These are phyloP conservation scores for Telfairia occidentalis DNA, from an alignment of 331 rosid genomes.

Conservation along the genomic window DNA sequence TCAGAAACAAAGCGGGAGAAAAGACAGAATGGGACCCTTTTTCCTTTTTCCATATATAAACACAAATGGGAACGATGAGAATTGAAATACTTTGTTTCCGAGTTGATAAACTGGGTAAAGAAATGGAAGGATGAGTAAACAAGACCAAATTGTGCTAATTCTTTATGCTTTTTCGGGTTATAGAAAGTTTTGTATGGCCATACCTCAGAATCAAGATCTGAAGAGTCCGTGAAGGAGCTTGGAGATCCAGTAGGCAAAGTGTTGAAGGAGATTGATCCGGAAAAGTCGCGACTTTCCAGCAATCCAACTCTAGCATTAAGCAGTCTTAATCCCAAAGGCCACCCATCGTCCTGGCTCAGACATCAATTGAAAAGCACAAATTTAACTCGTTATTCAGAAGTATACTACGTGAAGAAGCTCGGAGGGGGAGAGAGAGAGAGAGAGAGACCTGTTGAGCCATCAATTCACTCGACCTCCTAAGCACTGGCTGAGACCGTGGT, in stretches of 20 bases:
- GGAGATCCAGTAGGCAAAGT: conserved; percentile 49
- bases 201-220: conserved; percentile 49
- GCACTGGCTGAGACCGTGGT: background rate
- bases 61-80: no score
- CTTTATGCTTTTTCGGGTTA: no score
- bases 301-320: conserved; percentile 57
- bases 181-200: background rate
- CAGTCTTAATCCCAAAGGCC: conserved; percentile 73
- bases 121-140: background rate
- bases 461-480: background rate
- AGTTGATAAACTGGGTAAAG: background rate
- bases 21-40: no score
- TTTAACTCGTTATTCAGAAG: background rate
- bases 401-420: background rate
- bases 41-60: no score
- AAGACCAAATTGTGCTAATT: no score
- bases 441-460: conserved; percentile 10
- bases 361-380: background rate
- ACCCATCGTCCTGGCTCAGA: conserved; percentile 52
- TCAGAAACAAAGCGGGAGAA: background rate
- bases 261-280: conserved; percentile 61
- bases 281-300: conserved; percentile 34
- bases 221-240: conserved; percentile 28
- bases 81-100: no score
- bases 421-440: background rate